A percentile compares a stretch with the other conserved stretches of the same genome.
Conservation (phyloP, 1,284 basidiomycete genomes). For the Neolentinus lepideus region DNA sequence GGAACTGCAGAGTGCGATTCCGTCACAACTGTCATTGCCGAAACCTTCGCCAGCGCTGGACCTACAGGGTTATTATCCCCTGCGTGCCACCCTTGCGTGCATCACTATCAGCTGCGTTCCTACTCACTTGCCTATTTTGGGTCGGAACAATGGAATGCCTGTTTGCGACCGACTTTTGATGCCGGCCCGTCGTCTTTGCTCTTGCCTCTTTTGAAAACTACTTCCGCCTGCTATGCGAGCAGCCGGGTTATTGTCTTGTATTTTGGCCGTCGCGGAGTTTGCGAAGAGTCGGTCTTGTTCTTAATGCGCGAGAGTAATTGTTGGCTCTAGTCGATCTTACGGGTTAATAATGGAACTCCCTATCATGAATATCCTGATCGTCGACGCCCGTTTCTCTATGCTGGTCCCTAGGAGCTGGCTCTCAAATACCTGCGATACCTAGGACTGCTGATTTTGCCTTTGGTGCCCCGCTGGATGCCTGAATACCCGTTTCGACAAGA, state of each 20-base stretch:
- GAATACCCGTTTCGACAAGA: neutral
- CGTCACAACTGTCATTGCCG: too few species aligned
- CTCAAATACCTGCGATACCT: neutral
- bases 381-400: neutral
- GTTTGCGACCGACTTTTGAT: neutral
- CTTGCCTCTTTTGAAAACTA: neutral
- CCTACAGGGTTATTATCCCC: neutral
- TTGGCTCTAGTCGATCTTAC: neutral
- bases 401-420: neutral
- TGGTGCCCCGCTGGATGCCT: neutral
- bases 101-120: neutral
- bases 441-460: neutral
- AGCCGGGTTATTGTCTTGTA: neutral
- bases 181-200: neutral
- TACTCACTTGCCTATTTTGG: neutral
- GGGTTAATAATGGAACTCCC: neutral
- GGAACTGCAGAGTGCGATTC: too few species aligned
- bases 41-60: neutral
- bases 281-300: neutral
- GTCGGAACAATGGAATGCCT: neutral
- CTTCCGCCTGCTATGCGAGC: neutral
- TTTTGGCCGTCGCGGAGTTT: neutral
- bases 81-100: neutral
- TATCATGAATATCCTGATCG: neutral
- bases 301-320: neutral